phyloP scores from a whole-genome alignment of 2,329 filamentous ascomycete species.

The Xylariaceae sp. region DNA sequence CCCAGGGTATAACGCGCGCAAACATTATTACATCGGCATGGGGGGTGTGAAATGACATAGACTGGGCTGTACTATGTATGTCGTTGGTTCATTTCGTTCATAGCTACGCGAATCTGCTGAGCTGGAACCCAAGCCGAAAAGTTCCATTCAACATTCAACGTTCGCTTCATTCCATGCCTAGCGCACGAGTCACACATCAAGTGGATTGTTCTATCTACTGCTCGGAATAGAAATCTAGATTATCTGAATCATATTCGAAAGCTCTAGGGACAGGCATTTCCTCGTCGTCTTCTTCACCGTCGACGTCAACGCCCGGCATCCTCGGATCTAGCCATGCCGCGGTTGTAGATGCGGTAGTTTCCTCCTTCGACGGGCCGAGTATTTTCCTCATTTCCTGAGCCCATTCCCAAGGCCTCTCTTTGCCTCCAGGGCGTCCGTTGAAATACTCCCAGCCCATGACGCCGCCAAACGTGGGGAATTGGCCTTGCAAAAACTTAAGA shows the following conservation, averaged over 20 bases:
- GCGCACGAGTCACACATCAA: background rate
- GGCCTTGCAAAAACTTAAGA: slow-evolving; percentile 49
- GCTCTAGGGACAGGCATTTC: slow-evolving; percentile 13
- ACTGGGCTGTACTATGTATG: no score
- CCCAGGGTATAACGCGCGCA: no score
- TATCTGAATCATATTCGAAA: slow-evolving; percentile 29
- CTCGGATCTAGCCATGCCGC: background rate
- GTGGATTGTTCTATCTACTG: background rate
- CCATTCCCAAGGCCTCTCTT: slow-evolving; percentile 65
- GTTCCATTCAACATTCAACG: background rate
- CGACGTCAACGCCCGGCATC: slow-evolving; percentile 8
- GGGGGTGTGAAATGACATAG: no score
- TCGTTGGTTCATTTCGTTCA: background rate
- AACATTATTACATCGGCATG: background rate
- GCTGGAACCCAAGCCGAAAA: background rate
- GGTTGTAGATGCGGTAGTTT: background rate
- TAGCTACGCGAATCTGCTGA: background rate
- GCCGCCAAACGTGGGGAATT: slow-evolving; percentile 64
- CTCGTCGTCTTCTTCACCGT: slow-evolving; percentile 20
- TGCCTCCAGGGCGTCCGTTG: slow-evolving; percentile 59
- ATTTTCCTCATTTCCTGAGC: slow-evolving; percentile 54
- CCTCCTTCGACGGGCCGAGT: slow-evolving; percentile 20
- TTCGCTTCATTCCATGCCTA: background rate
- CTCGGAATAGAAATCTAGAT: slow-evolving; percentile 23
- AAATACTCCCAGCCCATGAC: slow-evolving; percentile 89